Conservation (phyloP, 768 basidiomycete genomes). For the Tulasnella calospora region DNA sequence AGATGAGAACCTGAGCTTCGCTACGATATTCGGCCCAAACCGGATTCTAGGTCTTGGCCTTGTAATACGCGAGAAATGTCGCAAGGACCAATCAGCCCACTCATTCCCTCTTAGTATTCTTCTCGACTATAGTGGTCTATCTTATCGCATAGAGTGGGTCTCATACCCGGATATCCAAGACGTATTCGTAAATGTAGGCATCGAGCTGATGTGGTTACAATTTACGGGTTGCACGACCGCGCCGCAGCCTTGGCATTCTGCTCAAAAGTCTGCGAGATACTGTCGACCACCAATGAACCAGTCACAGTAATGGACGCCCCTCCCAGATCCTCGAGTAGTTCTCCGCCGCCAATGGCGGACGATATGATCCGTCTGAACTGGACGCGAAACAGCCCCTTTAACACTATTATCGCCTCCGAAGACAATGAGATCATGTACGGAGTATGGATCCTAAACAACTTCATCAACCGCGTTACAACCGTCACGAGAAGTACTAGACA, state of each 20-base stretch:
- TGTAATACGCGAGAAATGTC: too few species aligned
- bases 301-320: neutral
- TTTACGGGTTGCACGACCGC: neutral
- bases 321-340: neutral
- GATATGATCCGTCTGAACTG: conserved; percentile 4
- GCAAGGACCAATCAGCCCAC: too few species aligned
- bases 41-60: too few species aligned
- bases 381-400: conserved; percentile 9
- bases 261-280: neutral
- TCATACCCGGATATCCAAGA: conserved; percentile 29
- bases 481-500: neutral
- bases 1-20: conserved; percentile 11
- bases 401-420: neutral
- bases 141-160: conserved; percentile 27
- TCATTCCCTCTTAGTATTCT: conserved; percentile 1
- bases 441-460: neutral
- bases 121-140: conserved; percentile 18
- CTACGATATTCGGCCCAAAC: too few species aligned
- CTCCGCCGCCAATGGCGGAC: neutral
- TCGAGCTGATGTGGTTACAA: neutral
- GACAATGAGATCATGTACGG: conserved; percentile 19
- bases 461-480: conserved; percentile 7
- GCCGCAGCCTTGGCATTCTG: neutral
- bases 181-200: conserved; percentile 25
- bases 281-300: neutral